Evolutionary conservation across 176 grass and related monocot genomes (phyloP).

Genomic region (Triticum monococcum): DNA sequence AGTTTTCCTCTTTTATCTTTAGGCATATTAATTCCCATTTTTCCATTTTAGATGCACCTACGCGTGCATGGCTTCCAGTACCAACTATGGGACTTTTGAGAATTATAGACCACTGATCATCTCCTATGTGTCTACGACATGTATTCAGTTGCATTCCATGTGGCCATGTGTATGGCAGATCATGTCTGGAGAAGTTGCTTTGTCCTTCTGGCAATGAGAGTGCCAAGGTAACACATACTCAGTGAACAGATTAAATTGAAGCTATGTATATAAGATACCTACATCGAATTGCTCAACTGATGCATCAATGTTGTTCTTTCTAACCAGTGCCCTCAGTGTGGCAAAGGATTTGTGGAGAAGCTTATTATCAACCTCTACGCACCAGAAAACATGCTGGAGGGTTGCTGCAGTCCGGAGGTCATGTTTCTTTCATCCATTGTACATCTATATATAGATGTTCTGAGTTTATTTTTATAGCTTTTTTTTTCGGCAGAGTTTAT

Average conservation of each 20-base stretch:
- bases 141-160: background rate
- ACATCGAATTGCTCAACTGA: background rate
- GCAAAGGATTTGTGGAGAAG: constrained; percentile 28
- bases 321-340: constrained; percentile 59
- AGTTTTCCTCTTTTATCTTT: too few species aligned
- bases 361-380: constrained; percentile 55
- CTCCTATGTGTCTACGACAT: background rate
- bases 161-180: background rate
- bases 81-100: background rate
- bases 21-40: background rate
- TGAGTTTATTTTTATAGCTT: too few species aligned
- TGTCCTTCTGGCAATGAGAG: background rate
- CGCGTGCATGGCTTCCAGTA: background rate
- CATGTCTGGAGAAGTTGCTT: background rate
- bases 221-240: background rate
- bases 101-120: background rate
- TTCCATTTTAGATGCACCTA: background rate
- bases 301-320: background rate
- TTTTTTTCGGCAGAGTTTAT: too few species aligned
- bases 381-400: background rate
- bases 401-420: background rate
- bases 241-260: background rate
- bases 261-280: too few species aligned
- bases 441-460: too few species aligned
- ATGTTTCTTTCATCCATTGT: too few species aligned